Evolutionary conservation across 345 rosid species (phyloP).

Genomic region (Clausena lansium): DNA sequence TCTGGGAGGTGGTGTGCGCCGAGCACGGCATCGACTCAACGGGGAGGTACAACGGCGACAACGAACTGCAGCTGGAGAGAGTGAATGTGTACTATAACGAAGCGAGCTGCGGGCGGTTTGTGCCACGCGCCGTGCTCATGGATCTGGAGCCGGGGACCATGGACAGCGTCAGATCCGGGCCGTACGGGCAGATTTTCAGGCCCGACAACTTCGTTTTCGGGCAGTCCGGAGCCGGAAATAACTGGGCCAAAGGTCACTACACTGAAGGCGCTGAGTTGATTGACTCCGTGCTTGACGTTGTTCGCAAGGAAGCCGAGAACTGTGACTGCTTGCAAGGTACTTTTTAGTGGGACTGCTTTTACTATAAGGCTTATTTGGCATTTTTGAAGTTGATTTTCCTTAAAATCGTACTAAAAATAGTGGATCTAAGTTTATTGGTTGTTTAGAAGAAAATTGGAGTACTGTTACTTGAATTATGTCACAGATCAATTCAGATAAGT

Average conservation of each 20-base stretch:
- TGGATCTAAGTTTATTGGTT: background rate
- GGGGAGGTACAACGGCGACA: constrained; percentile 59
- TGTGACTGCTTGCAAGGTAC: constrained; percentile 59
- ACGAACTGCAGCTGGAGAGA: constrained; percentile 66
- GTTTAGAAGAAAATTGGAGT: background rate
- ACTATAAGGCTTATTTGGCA: background rate
- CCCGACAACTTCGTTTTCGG: constrained; percentile 59
- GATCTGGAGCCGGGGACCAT: constrained; percentile 84
- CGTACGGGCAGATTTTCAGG: constrained; percentile 64
- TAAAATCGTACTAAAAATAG: background rate
- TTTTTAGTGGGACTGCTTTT: background rate
- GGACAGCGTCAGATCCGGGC: constrained; percentile 77
- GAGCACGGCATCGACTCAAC: constrained; percentile 77
- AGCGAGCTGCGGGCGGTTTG: constrained; percentile 70
- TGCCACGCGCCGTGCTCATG: constrained; percentile 72
- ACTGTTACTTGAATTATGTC: too few species aligned
- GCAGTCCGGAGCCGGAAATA: constrained; percentile 55
- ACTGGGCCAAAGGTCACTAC: constrained; percentile 55
- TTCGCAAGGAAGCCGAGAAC: constrained; percentile 55
- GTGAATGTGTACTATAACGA: constrained; percentile 78
- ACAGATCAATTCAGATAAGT: background rate
- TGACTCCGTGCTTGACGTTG: constrained; percentile 57
- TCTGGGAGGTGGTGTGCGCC: constrained; percentile 54
- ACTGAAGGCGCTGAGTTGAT: constrained; percentile 60
- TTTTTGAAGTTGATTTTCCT: background rate